Conservation (phyloP, 225 moss, liverwort and hornwort genomes). For the Bryum argenteum region DNA sequence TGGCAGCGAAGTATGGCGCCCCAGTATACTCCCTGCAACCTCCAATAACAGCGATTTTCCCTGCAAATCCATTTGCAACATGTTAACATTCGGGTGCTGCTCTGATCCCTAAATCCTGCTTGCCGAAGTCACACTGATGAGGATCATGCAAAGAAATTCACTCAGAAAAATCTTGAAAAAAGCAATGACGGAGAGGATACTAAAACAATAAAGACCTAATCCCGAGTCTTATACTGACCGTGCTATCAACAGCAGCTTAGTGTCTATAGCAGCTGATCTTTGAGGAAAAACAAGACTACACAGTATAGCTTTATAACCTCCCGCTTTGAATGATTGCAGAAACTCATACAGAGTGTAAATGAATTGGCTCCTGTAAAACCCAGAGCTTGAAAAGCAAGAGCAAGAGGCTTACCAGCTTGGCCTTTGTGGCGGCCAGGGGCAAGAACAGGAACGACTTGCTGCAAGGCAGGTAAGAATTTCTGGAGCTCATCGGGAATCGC, state of each 20-base stretch:
- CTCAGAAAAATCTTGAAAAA: too few species aligned
- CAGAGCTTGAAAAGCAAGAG: neutral
- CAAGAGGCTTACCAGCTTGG: slow-evolving; percentile 70
- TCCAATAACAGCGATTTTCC: slow-evolving; percentile 87
- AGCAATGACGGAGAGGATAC: neutral
- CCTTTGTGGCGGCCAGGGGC: slow-evolving; percentile 76
- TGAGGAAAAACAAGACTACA: neutral
- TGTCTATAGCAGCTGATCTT: neutral
- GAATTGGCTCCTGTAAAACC: neutral
- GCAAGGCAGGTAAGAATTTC: slow-evolving; percentile 53
- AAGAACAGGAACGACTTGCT: slow-evolving; percentile 66
- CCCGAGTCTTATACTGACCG: neutral
- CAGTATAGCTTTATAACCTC: neutral
- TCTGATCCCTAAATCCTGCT: too few species aligned
- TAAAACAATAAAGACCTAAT: too few species aligned
- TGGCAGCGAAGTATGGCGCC: slow-evolving; percentile 90
- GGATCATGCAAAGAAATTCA: too few species aligned
- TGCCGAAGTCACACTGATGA: too few species aligned
- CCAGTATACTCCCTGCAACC: slow-evolving; percentile 99
- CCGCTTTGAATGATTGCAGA: neutral
- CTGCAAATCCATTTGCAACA: slow-evolving; percentile 40
- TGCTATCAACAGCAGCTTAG: neutral
- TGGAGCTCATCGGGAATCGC: slow-evolving; percentile 42
- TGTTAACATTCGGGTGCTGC: neutral
- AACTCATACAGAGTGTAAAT: neutral